A percentile compares a stretch with the other conserved stretches of the same genome.
These are phyloP conservation scores for Erythrophleum fordii DNA, from an alignment of 306 rosid genomes.

Conservation along the genomic window DNA sequence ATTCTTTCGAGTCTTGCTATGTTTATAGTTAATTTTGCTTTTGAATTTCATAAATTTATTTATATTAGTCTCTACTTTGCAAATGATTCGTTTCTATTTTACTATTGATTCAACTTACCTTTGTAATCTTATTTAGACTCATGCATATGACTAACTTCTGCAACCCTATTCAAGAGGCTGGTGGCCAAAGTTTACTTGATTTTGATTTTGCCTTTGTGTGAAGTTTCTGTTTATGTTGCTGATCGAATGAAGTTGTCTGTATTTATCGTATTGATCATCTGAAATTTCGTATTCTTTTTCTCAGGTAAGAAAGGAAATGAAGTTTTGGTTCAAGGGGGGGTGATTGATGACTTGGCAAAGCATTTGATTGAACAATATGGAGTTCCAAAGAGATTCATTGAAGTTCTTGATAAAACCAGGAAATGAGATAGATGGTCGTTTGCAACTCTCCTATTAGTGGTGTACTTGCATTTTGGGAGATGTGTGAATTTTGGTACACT, in stretches of 20 bases:
- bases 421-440: slow-evolving; percentile 45
- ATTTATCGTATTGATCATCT: neutral
- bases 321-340: slow-evolving; percentile 95
- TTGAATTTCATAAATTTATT: too few relatives aligned
- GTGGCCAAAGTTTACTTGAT: neutral
- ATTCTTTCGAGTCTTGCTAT: neutral
- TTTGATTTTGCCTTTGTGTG: neutral
- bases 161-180: neutral
- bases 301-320: slow-evolving; percentile 91
- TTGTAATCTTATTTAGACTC: neutral
- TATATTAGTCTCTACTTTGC: neutral
- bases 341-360: slow-evolving; percentile 80
- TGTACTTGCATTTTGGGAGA: slow-evolving; percentile 10
- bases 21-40: too few relatives aligned
- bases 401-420: slow-evolving; percentile 88
- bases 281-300: slow-evolving; percentile 22
- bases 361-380: slow-evolving; percentile 89
- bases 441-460: neutral
- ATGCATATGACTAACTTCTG: neutral
- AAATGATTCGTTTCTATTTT: neutral
- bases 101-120: neutral
- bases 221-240: neutral
- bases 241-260: neutral
- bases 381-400: slow-evolving; percentile 87
- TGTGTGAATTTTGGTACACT: slow-evolving; percentile 35